phyloP scores from a whole-genome alignment of 805 yeast species.

The Lipomyces orientalis region DNA sequence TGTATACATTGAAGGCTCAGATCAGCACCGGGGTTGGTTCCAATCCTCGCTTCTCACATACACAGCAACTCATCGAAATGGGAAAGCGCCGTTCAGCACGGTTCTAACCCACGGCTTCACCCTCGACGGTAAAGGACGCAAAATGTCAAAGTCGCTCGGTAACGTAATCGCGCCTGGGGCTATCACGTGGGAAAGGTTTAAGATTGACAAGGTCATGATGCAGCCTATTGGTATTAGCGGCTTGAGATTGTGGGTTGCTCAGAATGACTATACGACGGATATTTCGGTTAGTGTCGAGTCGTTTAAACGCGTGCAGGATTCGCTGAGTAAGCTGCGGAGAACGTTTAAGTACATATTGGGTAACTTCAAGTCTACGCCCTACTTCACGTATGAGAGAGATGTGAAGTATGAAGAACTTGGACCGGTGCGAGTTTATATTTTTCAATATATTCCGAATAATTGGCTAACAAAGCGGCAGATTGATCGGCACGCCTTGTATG shows the following conservation, averaged over 20 bases:
- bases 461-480: slow-evolving; percentile 5
- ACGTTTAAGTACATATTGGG: slow-evolving; percentile 85
- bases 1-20: slow-evolving; percentile 94
- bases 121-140: slow-evolving; percentile 80
- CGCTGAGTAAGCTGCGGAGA: slow-evolving; percentile 78
- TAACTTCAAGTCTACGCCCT: slow-evolving; percentile 55
- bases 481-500: slow-evolving; percentile 69
- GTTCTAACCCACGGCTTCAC: slow-evolving; percentile 94
- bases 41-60: slow-evolving; percentile 89
- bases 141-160: slow-evolving; percentile 94
- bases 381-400: slow-evolving; percentile 18
- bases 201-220: slow-evolving; percentile 42
- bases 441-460: neutral
- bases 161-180: slow-evolving; percentile 75
- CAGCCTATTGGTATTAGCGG: slow-evolving; percentile 90
- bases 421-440: slow-evolving; percentile 30
- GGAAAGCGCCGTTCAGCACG: slow-evolving; percentile 68
- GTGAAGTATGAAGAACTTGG: slow-evolving; percentile 45
- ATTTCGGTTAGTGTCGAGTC: slow-evolving; percentile 74
- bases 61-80: slow-evolving; percentile 53
- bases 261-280: slow-evolving; percentile 83
- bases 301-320: slow-evolving; percentile 75
- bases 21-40: slow-evolving; percentile 99
- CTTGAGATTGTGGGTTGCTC: slow-evolving; percentile 86
- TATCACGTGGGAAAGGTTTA: slow-evolving; percentile 64